Base-by-base conservation (phyloP, 2,329 filamentous ascomycete species). In the Aspergillus texensis region DNA sequence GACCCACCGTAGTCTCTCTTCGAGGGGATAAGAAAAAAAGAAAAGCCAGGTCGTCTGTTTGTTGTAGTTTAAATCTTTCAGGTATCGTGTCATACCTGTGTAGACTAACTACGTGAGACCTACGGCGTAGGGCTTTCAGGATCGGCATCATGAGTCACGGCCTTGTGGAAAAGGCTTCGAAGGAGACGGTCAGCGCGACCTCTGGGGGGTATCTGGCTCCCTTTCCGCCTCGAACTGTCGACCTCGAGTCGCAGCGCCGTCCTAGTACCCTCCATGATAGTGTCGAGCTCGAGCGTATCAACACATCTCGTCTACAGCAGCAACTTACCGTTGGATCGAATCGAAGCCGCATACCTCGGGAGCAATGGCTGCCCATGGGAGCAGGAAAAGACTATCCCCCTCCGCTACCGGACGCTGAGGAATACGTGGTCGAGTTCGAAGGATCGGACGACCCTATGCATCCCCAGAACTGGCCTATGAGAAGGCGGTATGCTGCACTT, bases 391-490 rank as follows among this genome's bases (percentile, higher is more conserved):
- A 80, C 1, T 82, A 81, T 61, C 84, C 85, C 2, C 81, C 82
- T 8, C 73, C 75, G 0, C 70, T 85, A 14, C 82, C 82, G 3
- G 79, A 82, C 14, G 71, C 78, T 36, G 81, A 85, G 64, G 79
- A 82, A 56, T 86, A 86, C 66, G 82, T 84, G 5, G 83, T 85
- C 19, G 84, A 85, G 46, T 86, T 85, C 63, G 81, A 85, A 63
- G 83, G 83, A 0, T 72, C 72, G 0, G 76, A 83, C 58, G 84
- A 86, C 65, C 83, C 83, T 1, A 57, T 81, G 26, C 82, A 85
- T 68, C 81, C 83, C 1, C 80, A 83, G 68, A 85, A 85, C 62
- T 85, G 83, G 82, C 76, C 79, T 0, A 62, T 80, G 43, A 77
- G 74, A 66, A 80, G 77, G 71, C 84, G 83, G 77, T 75, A 63